Conservation (phyloP, 1,284 basidiomycete species). For the Mrakiaceae sp. region DNA sequence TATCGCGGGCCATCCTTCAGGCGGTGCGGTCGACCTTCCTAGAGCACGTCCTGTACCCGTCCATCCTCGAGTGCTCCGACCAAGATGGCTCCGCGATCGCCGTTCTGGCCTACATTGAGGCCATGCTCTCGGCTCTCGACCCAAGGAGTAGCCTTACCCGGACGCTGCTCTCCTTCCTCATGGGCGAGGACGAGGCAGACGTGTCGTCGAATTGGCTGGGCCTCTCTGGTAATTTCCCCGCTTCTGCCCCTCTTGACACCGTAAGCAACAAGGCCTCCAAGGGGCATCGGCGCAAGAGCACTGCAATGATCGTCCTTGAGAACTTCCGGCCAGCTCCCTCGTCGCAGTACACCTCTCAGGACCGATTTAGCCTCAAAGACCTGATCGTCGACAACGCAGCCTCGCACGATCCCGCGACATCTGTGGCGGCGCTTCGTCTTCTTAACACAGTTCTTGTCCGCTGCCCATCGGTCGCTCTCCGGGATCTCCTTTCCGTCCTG, state of each 20-base stretch:
- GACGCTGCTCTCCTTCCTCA: conserved; percentile 64
- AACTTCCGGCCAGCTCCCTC: conserved; percentile 60
- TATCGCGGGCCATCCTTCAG: not conserved
- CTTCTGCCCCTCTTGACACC: not conserved
- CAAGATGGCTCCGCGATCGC: conserved; percentile 87
- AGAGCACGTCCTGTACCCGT: conserved; percentile 86
- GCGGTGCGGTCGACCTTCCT: conserved; percentile 29
- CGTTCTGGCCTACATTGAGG: conserved; percentile 91
- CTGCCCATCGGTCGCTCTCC: conserved; percentile 55
- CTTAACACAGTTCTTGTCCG: conserved; percentile 59
- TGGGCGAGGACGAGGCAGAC: conserved; percentile 69
- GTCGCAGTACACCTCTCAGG: conserved; percentile 61
- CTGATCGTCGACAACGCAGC: conserved; percentile 65
- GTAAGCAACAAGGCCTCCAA: conserved; percentile 38
- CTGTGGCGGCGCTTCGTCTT: conserved; percentile 64
- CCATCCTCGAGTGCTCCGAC: conserved; percentile 85
- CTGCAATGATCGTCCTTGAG: conserved; percentile 66
- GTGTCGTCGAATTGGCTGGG: conserved; percentile 35
- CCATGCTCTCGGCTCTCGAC: conserved; percentile 65
- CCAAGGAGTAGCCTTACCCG: not conserved
- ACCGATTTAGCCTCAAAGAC: conserved; percentile 80
- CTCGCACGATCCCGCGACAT: conserved; percentile 51
- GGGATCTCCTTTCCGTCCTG: conserved; percentile 55
- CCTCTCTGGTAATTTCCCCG: not conserved
- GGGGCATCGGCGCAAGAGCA: conserved; percentile 52